Evolutionary conservation across 768 basidiomycete species (phyloP), one percentile per base, ranked within the genome.

Genomic region (Scleroderma citrinum): DNA sequence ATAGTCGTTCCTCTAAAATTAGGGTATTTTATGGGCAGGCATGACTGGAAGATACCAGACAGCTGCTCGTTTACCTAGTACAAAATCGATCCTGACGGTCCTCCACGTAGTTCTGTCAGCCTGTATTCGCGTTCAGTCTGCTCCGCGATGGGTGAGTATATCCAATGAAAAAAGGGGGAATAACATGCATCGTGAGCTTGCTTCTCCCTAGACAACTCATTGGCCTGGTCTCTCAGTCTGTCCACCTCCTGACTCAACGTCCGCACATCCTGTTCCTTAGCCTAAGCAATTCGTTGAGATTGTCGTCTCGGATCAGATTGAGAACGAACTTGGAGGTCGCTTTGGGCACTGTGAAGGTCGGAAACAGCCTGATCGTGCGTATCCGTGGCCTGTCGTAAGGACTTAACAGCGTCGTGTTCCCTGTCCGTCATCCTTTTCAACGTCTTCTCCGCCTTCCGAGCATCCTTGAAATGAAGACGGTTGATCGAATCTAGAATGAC

Each of bases 311-410:
- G 20, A 16, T 17, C 21, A 39, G 6, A 30, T 5, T 14, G 29
- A 17, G 16, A 24, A 51, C 67, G 34, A 53, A 74, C 80, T 65
- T 76, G 65, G 17, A 74, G 63, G 24, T 74, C 69, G 32, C 72
- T 69, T 54, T 74, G 69, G 0, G 76, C 75, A 38, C 60, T 69
- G 47, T 68, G 67, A 20, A 73, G 59, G 42, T 71, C 59, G 14
- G 75, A 63, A 17, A 76, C 47, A 2, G 79, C 76, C 16, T 69
- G 57, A 20, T 83, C 75, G 52, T 82, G 81, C 17, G 69, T 62
- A 52, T 79, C 74, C 14, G 73, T 71, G 7, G 80, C 77, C 44
- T 78, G 71, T 60, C 77, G 75, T 42, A 82, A 62, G 20, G 71
- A 70, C 47, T 74, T 70, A n/a, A 75, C 69, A 5, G 72, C 65